phyloP scores from a whole-genome alignment of 164 flowering plant genomes.

The Aristolochia fimbriata region DNA sequence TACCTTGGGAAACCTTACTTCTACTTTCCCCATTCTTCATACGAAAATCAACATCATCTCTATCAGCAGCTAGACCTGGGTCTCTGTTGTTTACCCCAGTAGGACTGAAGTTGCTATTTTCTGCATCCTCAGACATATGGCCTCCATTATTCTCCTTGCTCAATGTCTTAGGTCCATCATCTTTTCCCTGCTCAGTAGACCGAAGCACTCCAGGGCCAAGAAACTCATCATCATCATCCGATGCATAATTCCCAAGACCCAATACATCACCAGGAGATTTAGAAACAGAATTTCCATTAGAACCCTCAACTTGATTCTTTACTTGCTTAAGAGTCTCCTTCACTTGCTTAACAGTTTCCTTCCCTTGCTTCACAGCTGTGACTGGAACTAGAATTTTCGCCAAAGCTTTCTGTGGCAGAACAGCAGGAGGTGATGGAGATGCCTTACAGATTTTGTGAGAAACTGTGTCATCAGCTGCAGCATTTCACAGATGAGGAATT shows the following conservation, averaged over 20 bases:
- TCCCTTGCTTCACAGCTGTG: slow-evolving; percentile 8
- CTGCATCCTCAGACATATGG: slow-evolving; percentile 8
- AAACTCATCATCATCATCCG: slow-evolving; percentile 59
- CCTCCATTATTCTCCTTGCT: slow-evolving; percentile 22
- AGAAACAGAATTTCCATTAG: slow-evolving; percentile 35
- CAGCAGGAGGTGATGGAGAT: slow-evolving; percentile 26
- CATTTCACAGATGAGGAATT: background rate
- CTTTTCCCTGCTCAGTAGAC: slow-evolving; percentile 10
- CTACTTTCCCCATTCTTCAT: slow-evolving; percentile 12
- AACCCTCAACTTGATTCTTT: slow-evolving; percentile 24
- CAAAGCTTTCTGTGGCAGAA: slow-evolving; percentile 37
- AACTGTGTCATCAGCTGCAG: slow-evolving; percentile 13
- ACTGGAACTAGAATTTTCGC: slow-evolving; percentile 49
- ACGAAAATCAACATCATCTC: slow-evolving; percentile 12
- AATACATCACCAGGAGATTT: slow-evolving; percentile 53
- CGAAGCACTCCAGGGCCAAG: slow-evolving; percentile 21
- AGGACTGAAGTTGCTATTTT: slow-evolving; percentile 5
- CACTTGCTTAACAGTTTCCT: background rate
- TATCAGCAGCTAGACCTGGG: slow-evolving; percentile 7
- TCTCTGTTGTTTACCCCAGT: slow-evolving; percentile 4
- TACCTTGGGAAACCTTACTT: slow-evolving; percentile 5
- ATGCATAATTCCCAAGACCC: slow-evolving; percentile 85
- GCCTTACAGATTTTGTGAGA: slow-evolving; percentile 17
- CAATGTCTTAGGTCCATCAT: slow-evolving; percentile 12
- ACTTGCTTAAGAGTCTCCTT: slow-evolving; percentile 10